phyloP scores from a whole-genome alignment of 2,329 filamentous ascomycete genomes.

The Neonectria faginata region DNA sequence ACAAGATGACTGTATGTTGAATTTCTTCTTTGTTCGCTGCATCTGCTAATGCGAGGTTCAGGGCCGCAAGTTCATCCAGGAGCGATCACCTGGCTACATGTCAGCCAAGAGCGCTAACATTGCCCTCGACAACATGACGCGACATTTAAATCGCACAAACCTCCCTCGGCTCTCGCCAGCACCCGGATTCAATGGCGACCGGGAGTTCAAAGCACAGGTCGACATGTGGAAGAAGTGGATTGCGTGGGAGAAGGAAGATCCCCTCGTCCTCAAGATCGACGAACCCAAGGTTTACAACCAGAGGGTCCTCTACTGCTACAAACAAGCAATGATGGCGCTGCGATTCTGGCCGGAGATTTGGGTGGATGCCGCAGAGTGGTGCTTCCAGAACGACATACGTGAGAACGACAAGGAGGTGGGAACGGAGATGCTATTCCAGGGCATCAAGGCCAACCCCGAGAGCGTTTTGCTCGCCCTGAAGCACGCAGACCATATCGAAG shows the following conservation, averaged over 20 bases:
- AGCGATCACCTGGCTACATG: conserved; percentile 94
- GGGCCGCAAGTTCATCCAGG: conserved; percentile 95
- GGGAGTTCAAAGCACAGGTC: conserved; percentile 86
- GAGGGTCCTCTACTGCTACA: conserved; percentile 90
- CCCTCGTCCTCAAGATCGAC: conserved; percentile 85
- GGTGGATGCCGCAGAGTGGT: conserved; percentile 95
- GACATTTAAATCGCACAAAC: conserved; percentile 79
- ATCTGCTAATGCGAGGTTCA: conserved; percentile 51
- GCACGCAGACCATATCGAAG: conserved; percentile 87
- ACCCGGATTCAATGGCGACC: conserved; percentile 86
- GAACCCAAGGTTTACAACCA: conserved; percentile 80
- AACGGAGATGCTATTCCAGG: conserved; percentile 82
- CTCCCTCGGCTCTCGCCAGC: conserved; percentile 85
- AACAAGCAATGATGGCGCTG: conserved; percentile 91
- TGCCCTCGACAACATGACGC: conserved; percentile 88
- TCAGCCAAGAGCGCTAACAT: conserved; percentile 92
- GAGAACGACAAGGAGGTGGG: conserved; percentile 72
- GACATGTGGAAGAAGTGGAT: conserved; percentile 95
- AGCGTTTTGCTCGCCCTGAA: conserved; percentile 91
- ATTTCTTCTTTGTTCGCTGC: conserved; percentile 18
- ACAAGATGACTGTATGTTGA: conserved; percentile 83
- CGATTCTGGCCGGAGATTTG: conserved; percentile 96
- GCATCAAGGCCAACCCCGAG: conserved; percentile 91
- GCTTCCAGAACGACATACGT: conserved; percentile 78
- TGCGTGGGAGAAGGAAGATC: conserved; percentile 93